Conservation (phyloP, 1,139 yeast genomes). For the Geotrichum citri-aurantii region DNA sequence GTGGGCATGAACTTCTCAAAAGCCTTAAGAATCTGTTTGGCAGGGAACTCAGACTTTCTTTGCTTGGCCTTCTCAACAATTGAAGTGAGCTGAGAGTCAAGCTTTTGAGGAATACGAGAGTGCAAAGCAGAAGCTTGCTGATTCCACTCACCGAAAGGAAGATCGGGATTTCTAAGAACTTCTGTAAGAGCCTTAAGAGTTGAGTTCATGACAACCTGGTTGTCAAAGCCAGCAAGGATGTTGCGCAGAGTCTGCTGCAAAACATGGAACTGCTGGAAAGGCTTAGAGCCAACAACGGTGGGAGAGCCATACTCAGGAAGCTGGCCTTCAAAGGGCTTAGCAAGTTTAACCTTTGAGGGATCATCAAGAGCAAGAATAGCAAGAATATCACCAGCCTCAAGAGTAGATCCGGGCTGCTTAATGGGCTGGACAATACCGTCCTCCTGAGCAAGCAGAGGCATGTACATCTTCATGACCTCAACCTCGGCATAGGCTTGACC, state of each 20-base stretch:
- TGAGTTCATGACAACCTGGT: constrained; percentile 85
- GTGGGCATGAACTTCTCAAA: constrained; percentile 51
- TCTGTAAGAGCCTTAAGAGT: constrained; percentile 68
- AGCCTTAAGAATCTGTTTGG: constrained; percentile 66
- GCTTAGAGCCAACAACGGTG: constrained; percentile 72
- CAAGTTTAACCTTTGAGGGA: constrained; percentile 95
- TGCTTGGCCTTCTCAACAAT: constrained; percentile 54
- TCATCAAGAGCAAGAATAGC: constrained; percentile 93
- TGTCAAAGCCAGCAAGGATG: constrained; percentile 86
- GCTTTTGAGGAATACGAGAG: constrained; percentile 74
- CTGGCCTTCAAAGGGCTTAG: constrained; percentile 91
- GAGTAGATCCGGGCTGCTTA: constrained; percentile 97
- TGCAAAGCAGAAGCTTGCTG: constrained; percentile 84
- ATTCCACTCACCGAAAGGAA: constrained; percentile 93
- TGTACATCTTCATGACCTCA: constrained; percentile 94
- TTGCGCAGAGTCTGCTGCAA: constrained; percentile 59
- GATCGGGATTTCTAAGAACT: constrained; percentile 67
- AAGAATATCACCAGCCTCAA: constrained; percentile 92
- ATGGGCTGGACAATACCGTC: constrained; percentile 87
- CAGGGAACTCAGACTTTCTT: constrained; percentile 85
- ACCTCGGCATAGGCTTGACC: constrained; percentile 98
- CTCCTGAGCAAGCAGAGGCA: constrained; percentile 63
- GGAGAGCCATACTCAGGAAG: constrained; percentile 87
- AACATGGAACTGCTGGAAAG: constrained; percentile 65
- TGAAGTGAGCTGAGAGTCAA: constrained; percentile 61